Base-by-base conservation (phyloP, 345 rosid species). In the Geranium brycei region DNA sequence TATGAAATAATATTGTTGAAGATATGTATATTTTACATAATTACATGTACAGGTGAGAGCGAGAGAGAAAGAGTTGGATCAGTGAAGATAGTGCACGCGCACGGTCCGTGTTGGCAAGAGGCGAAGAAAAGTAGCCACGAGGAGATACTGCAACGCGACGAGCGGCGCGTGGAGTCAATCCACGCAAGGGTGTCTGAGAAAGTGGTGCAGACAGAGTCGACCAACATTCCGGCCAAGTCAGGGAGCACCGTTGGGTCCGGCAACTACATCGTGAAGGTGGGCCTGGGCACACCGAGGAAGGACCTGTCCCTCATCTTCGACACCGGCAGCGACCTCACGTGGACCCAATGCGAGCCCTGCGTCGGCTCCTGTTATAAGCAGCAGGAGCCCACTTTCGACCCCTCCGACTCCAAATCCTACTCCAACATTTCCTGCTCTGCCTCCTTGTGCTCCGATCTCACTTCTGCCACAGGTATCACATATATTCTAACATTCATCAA, bases 311-410 rank as follows among this genome's bases (percentile, higher is more conserved):
- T 87, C 55, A 69, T 80, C 31, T 85, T 83, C 18, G 95, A 85
- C 66, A 85, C 91, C 0, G 95, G 91, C 7, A 85, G 95, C 32
- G 91, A 83, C 66, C 65, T 85, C 61, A 83, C 95, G 0, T 85
- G 95, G 91, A 83, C 84, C 2, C 87, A 83, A 3, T 85, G 91
- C 19, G 31, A 79, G 40, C 88, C 88, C 5, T 87, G 93, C 31
- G 78, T 55, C 3, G 18, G 1, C 57, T 69, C 59, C 61, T 87
- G 93, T 67, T 84, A 87, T 57, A 15, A 75, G 8, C 90, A 87
- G 41, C 69, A 69, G 64, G 89, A 84, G 28, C 66, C 78, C 7
- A 81, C 60, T n/a, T 87, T 82, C 64, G 75, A 80, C 31, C 87
- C 90, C 5, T 67, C 76, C 0, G 7, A 1, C 0, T 91, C 97